Base-by-base conservation (phyloP, 2,329 filamentous ascomycete species). In the Pestalotiopsis sp. region DNA sequence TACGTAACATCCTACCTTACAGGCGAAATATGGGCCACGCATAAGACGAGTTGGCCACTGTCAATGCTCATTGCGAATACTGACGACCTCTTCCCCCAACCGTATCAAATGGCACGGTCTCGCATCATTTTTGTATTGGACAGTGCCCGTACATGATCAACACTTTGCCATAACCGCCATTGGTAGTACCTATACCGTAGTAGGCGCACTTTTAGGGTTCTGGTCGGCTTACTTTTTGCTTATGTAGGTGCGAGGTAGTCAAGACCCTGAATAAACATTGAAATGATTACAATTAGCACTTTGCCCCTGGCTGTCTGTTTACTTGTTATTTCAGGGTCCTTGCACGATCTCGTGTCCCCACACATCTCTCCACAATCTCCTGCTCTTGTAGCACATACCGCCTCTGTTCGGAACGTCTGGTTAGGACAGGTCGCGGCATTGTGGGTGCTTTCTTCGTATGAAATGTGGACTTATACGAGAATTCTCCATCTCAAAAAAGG, bases 291-390 rank as follows among this genome's bases (percentile, higher is more conserved):
- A 59, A 36, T 62, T 36, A 23, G 38, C 27, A 36, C n/a, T 62
- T 36, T 23, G 59, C 27, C 25, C 59, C 27, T 36, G n/a, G 59
- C 31, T 39, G 27, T 62, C 31, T 39, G n/a, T 20, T 27, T 20
- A 38, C 36, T 39, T 38, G 57, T 59, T 59, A 62, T 62, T 62
- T 62, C 59, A 62, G 59, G 59, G 59, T 62, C 59, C 31, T 39
- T 39, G 59, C 23, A 59, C 57, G 36, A 62, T 39, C n/a, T 62
- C 25, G 31, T 36, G n/a, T 62, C 25, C n/a, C 59, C 59, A 62
- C 59, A 38, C 27, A 36, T 62, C 59, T 62, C 25, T 62, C 59
- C 59, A 62, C 59, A 39, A 39, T 14, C 13, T 13, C 17, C 59
- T 39, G 59, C 11, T 39, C 25, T 36, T 36, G 31, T 62, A 12